These are phyloP conservation scores for Solanum ahanhuiri DNA, from an alignment of 257 asterid species.

Conservation along the genomic window DNA sequence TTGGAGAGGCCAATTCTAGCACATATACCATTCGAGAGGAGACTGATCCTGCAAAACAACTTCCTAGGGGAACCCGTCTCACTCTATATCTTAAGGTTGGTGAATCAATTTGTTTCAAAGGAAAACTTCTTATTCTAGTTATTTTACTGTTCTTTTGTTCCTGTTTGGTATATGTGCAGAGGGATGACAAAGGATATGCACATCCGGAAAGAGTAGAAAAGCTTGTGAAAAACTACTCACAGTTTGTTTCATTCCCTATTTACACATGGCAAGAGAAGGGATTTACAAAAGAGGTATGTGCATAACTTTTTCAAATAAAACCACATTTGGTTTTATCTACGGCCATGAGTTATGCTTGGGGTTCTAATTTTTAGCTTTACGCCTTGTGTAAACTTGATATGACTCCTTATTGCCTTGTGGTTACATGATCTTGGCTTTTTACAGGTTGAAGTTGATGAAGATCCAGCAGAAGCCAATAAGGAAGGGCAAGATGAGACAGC, in stretches of 20 bases:
- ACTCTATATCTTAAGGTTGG: constrained; percentile 84
- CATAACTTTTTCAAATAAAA: neutral
- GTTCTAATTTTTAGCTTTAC: neutral
- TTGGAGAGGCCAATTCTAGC: constrained; percentile 89
- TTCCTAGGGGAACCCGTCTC: constrained; percentile 92
- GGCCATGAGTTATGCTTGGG: neutral
- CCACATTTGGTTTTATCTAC: neutral
- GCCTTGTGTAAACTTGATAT: constrained; percentile 1
- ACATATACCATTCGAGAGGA: constrained; percentile 87
- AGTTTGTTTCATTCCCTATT: constrained; percentile 93
- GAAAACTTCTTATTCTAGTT: neutral
- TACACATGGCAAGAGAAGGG: constrained; percentile 99
- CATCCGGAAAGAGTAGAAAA: constrained; percentile 87
- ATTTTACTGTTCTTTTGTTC: neutral
- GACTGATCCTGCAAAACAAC: constrained; percentile 78
- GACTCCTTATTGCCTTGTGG: neutral
- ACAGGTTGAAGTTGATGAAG: constrained; percentile 92
- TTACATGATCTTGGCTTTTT: constrained; percentile 1
- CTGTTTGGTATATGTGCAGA: constrained; percentile 32
- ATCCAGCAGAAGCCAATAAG: constrained; percentile 63
- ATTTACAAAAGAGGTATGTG: constrained; percentile 75
- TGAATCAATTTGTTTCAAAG: neutral
- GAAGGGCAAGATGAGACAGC: constrained; percentile 49
- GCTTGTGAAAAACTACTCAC: constrained; percentile 90
- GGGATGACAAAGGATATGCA: constrained; percentile 85